Percentiles rank a stretch among this genome's conserved stretches.
These are phyloP conservation scores for Ceratocystis ficicola DNA, from an alignment of 2,329 filamentous ascomycete genomes.

Conservation along the genomic window DNA sequence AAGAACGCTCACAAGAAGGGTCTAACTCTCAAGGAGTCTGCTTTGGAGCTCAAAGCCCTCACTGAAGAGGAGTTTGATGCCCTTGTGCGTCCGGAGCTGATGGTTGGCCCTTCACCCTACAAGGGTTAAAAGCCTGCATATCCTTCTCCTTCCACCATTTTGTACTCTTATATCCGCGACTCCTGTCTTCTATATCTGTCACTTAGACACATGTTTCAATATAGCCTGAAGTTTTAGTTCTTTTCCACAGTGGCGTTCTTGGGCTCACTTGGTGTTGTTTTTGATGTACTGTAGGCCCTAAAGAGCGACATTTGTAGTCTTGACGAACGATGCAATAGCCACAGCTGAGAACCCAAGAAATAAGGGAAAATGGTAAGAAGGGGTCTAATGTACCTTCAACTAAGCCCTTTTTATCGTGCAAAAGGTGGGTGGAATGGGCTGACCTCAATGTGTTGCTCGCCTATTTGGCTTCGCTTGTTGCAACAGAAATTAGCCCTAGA, in stretches of 20 bases:
- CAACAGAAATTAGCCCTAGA: constrained; percentile 1
- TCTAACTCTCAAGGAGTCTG: constrained; percentile 81
- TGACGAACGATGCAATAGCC: too few species aligned
- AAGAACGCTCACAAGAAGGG: constrained; percentile 99
- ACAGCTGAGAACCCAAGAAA: not conserved
- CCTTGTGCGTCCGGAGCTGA: constrained; percentile 83
- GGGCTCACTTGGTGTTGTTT: too few species aligned
- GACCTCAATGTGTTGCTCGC: not conserved
- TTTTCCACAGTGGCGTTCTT: not conserved
- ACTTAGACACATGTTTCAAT: constrained; percentile 7
- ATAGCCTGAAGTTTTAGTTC: constrained; percentile 5
- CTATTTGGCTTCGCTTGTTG: not conserved
- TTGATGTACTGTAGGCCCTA: too few species aligned
- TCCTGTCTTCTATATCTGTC: not conserved
- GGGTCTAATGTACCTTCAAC: not conserved
- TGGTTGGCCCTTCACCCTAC: constrained; percentile 69
- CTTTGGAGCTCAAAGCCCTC: constrained; percentile 82
- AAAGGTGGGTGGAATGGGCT: not conserved
- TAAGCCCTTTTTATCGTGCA: not conserved
- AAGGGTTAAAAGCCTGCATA: constrained; percentile 32
- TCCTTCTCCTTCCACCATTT: constrained; percentile 6
- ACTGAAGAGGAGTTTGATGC: constrained; percentile 82
- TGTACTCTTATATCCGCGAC: constrained; percentile 10
- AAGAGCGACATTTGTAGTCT: too few species aligned
- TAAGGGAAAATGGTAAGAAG: not conserved